Conservation (phyloP, 352 stramenopile species). For the Globisporangium uncinulatum region DNA sequence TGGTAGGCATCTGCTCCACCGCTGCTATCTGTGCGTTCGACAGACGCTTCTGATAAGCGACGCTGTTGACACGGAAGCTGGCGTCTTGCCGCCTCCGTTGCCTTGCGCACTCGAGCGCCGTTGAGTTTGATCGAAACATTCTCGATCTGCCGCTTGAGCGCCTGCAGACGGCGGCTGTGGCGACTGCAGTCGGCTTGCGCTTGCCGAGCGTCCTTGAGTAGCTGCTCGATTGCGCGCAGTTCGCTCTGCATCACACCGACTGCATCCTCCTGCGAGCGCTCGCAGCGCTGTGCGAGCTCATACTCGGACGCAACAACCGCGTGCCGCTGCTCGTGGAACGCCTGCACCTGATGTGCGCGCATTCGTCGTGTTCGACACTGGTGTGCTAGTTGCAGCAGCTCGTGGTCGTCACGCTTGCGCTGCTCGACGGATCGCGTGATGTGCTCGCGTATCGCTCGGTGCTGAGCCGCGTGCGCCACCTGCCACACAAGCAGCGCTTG, state of each 20-base stretch:
- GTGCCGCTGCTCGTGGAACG: constrained; percentile 19
- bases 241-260: constrained; percentile 32
- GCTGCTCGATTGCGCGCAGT: constrained; percentile 19
- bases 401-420: constrained; percentile 9
- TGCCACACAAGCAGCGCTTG: constrained; percentile 13
- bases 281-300: constrained; percentile 27
- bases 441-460: constrained; percentile 26
- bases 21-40: no score
- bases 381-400: constrained; percentile 16
- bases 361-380: constrained; percentile 18
- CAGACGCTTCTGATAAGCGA: no score
- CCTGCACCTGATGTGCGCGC: constrained; percentile 14
- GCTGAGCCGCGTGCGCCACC: constrained; percentile 18
- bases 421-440: constrained; percentile 12
- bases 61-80: no score
- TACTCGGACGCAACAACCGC: constrained; percentile 18
- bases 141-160: constrained; percentile 50
- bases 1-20: no score
- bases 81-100: no score
- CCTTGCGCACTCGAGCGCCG: constrained; percentile 6
- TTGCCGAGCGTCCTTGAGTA: constrained; percentile 28
- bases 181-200: constrained; percentile 30
- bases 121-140: constrained; percentile 45
- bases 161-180: constrained; percentile 23
- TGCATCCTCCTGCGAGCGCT: constrained; percentile 31